Evolutionary conservation across 73 alveolate species (phyloP).

Genomic region (Paramecium primaurelia): DNA sequence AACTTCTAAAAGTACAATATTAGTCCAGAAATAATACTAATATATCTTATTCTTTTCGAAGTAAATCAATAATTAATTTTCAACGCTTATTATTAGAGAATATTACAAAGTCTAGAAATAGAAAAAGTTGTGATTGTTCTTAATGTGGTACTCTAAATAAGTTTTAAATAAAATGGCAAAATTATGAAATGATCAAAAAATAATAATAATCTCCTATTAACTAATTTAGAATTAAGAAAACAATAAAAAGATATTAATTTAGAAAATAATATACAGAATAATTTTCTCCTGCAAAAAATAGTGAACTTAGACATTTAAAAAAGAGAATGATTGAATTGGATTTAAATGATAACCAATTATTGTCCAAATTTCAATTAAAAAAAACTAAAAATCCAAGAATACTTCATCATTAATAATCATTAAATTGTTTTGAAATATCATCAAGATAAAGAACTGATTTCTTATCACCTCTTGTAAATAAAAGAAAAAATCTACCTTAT

Average conservation of each 20-base stretch:
- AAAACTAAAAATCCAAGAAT: neutral
- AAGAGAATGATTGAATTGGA: conserved; percentile 15
- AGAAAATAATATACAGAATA: neutral
- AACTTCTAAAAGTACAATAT: neutral
- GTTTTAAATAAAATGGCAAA: neutral
- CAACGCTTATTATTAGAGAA: neutral
- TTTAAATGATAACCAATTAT: neutral
- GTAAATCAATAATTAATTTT: neutral
- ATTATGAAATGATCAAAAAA: neutral
- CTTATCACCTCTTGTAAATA: neutral
- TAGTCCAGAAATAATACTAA: neutral
- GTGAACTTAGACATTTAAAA: neutral
- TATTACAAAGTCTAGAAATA: neutral
- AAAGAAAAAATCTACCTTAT: neutral
- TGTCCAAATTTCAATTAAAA: neutral
- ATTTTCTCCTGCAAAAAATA: neutral
- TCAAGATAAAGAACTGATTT: neutral
- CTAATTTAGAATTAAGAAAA: neutral
- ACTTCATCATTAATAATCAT: neutral
- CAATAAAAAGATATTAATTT: neutral
- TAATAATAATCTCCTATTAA: neutral
- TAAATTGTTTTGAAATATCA: neutral
- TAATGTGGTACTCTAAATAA: neutral
- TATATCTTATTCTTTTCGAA: neutral
- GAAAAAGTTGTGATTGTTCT: conserved; percentile 11